These are phyloP conservation scores for Crucibulum cyathiforme DNA, from an alignment of 1,284 basidiomycete genomes.

Conservation along the genomic window DNA sequence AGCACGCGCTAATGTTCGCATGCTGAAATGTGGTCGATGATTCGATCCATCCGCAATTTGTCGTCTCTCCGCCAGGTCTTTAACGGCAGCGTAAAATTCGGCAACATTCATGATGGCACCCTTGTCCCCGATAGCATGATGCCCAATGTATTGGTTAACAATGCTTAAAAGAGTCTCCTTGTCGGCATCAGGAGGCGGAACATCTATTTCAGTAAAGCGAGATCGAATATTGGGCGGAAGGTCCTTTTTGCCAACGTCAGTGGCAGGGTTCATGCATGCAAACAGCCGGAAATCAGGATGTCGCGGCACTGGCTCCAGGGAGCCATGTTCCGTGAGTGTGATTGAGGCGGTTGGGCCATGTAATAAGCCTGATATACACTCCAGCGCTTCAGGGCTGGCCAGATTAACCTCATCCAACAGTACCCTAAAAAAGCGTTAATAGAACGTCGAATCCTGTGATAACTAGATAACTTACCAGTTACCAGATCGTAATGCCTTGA, in stretches of 20 bases:
- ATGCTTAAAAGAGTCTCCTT: slow-evolving; percentile 90
- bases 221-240: slow-evolving; percentile 90
- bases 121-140: slow-evolving; percentile 84
- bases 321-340: slow-evolving; percentile 93
- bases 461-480: slow-evolving; percentile 74
- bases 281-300: slow-evolving; percentile 97
- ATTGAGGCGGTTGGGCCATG: slow-evolving; percentile 89
- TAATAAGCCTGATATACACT: slow-evolving; percentile 88
- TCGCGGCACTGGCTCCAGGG: slow-evolving; percentile 87
- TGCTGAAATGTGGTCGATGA: slow-evolving; percentile 95
- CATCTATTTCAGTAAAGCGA: slow-evolving; percentile 96
- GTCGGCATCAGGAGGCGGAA: slow-evolving; percentile 92
- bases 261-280: slow-evolving; percentile 99
- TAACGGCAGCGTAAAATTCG: slow-evolving; percentile 89
- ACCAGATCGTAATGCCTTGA: slow-evolving; percentile 89
- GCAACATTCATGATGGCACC: slow-evolving; percentile 90
- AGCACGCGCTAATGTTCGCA: slow-evolving; percentile 94
- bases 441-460: slow-evolving; percentile 3
- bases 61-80: slow-evolving; percentile 79
- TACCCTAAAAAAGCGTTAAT: slow-evolving; percentile 61
- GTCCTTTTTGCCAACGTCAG: slow-evolving; percentile 98
- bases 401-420: slow-evolving; percentile 97
- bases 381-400: slow-evolving; percentile 93
- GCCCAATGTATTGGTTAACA: slow-evolving; percentile 90
- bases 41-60: slow-evolving; percentile 95